These are phyloP conservation scores for Globisporangium takayamanum DNA, from an alignment of 352 stramenopile genomes.

Conservation along the genomic window DNA sequence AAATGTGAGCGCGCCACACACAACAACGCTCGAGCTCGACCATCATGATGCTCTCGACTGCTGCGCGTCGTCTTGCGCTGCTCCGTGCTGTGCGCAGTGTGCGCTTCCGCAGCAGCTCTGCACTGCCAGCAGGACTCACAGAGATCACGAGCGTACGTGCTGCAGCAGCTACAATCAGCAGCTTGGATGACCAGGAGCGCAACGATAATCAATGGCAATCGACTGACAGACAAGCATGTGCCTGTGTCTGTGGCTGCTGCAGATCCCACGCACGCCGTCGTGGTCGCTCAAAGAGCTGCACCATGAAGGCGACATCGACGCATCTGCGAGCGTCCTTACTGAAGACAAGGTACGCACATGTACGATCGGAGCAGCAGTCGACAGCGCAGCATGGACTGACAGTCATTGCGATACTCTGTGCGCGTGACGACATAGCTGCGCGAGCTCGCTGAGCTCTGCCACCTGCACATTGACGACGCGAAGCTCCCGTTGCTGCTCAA, in stretches of 20 bases:
- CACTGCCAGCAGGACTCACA: constrained; percentile 41
- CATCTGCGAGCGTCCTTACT: constrained; percentile 46
- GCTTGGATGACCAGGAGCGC: background rate
- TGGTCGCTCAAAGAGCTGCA: constrained; percentile 83
- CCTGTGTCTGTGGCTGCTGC: background rate
- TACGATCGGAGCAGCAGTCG: too few species aligned
- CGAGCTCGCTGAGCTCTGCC: constrained; percentile 74
- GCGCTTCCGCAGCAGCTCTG: constrained; percentile 4
- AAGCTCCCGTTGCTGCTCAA: constrained; percentile 67
- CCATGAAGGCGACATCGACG: constrained; percentile 36
- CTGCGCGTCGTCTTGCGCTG: background rate
- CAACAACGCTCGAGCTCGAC: too few species aligned
- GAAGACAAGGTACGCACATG: constrained; percentile 38
- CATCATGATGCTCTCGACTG: background rate
- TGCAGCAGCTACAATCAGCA: background rate
- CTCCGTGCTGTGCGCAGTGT: background rate
- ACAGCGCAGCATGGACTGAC: background rate
- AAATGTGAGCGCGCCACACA: background rate
- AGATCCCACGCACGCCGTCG: constrained; percentile 63
- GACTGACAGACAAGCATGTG: background rate
- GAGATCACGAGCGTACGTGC: constrained; percentile 47
- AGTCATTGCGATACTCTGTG: background rate
- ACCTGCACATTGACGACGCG: constrained; percentile 71
- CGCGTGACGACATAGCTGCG: constrained; percentile 30
- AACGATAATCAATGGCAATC: background rate